Conservation (phyloP, 176 grass and related monocot genomes). For the Carex scoparia region DNA sequence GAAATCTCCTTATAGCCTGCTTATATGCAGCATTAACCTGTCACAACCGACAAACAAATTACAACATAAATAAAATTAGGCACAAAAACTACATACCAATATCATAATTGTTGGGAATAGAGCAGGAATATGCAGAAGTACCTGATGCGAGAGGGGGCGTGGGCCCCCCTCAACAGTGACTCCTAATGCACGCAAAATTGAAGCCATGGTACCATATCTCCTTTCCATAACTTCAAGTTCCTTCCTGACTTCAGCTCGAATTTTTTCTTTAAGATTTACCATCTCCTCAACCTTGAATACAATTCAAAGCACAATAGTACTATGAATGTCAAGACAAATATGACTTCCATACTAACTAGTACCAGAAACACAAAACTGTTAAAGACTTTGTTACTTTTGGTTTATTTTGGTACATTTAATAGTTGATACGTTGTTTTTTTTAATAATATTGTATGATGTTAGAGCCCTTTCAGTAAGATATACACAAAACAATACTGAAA, state of each 20-base stretch:
- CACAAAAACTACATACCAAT: not conserved
- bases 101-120: not conserved
- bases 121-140: conserved; percentile 15
- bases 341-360: not conserved
- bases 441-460: not conserved
- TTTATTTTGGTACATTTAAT: not conserved
- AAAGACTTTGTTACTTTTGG: not conserved
- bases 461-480: not conserved
- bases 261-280: conserved; percentile 64
- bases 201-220: conserved; percentile 48
- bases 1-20: conserved; percentile 74
- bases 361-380: not conserved
- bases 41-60: not conserved
- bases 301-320: not conserved
- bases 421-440: not conserved
- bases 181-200: conserved; percentile 59
- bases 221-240: conserved; percentile 70
- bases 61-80: not conserved
- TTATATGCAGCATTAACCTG: conserved; percentile 85
- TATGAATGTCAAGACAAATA: not conserved
- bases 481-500: not conserved
- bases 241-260: conserved; percentile 51
- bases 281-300: conserved; percentile 69
- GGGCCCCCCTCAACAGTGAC: conserved; percentile 47
- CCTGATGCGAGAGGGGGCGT: conserved; percentile 40